Conservation (phyloP, 2,329 filamentous ascomycete species). For the Fusarium praegraminearum region DNA sequence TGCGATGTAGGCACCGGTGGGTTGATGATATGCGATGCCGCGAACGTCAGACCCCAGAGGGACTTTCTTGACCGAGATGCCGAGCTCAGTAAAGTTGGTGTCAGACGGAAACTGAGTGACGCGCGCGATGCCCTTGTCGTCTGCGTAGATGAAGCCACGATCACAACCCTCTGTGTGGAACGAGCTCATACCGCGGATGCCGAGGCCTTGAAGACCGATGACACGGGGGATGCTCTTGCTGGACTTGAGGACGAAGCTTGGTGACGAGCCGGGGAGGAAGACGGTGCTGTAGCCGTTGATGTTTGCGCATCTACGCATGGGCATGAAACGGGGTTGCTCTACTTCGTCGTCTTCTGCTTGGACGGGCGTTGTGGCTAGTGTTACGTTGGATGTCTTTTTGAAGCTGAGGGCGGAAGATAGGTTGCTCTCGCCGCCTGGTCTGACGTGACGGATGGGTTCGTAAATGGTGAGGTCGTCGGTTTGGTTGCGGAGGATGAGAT, state of each 20-base stretch:
- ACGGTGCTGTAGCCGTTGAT: conserved; percentile 84
- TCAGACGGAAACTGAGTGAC: conserved; percentile 77
- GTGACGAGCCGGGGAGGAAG: conserved; percentile 83
- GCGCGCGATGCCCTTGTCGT: conserved; percentile 76
- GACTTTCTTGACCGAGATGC: conserved; percentile 80
- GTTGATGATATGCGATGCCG: conserved; percentile 80
- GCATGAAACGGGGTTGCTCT: conserved; percentile 60
- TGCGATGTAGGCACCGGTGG: conserved; percentile 80
- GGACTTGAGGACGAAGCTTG: conserved; percentile 85
- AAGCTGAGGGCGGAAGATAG: conserved; percentile 75
- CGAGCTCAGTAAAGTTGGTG: conserved; percentile 77
- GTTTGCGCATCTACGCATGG: conserved; percentile 70
- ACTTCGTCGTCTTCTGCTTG: conserved; percentile 63
- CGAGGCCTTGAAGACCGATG: conserved; percentile 75
- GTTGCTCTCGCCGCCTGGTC: conserved; percentile 51
- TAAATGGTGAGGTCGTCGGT: conserved; percentile 90
- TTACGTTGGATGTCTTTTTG: conserved; percentile 77
- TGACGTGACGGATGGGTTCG: conserved; percentile 74
- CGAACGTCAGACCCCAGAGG: conserved; percentile 77
- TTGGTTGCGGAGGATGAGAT: conserved; percentile 83
- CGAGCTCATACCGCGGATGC: conserved; percentile 77
- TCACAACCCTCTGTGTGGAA: conserved; percentile 84
- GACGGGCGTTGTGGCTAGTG: conserved; percentile 69
- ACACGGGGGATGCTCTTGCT: conserved; percentile 81
- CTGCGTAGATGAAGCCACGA: conserved; percentile 84